Percentiles rank a stretch among this genome's conserved stretches.
Evolutionary conservation across 1,284 basidiomycete genomes (phyloP).

Genomic region (Fomitopsis pinicola): DNA sequence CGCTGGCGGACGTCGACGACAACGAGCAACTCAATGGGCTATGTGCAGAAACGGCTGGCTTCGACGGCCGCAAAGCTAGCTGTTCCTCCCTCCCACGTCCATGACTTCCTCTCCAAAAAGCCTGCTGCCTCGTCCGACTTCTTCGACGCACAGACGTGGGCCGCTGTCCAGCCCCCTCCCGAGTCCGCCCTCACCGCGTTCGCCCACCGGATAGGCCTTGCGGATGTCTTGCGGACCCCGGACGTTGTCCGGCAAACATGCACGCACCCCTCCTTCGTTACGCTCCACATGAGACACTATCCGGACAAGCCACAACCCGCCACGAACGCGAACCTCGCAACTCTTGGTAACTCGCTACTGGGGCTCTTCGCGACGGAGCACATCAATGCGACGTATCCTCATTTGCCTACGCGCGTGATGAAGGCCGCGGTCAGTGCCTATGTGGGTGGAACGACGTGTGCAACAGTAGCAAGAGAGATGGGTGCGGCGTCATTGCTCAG

Average conservation of each 20-base stretch:
- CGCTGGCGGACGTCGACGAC: constrained; percentile 21
- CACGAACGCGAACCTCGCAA: constrained; percentile 77
- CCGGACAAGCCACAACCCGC: constrained; percentile 48
- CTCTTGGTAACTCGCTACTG: constrained; percentile 86
- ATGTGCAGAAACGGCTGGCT: constrained; percentile 56
- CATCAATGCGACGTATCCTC: constrained; percentile 80
- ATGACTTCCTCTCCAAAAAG: constrained; percentile 61
- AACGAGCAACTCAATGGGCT: constrained; percentile 38
- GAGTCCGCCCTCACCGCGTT: constrained; percentile 71
- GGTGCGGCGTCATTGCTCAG: constrained; percentile 64
- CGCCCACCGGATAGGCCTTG: constrained; percentile 69
- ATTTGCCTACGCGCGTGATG: constrained; percentile 86
- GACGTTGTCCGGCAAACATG: constrained; percentile 66
- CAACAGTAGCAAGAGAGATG: constrained; percentile 82
- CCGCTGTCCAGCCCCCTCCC: constrained; percentile 68
- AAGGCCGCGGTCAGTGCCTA: constrained; percentile 90
- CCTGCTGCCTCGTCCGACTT: constrained; percentile 33
- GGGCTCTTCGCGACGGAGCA: constrained; percentile 91
- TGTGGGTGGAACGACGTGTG: constrained; percentile 83
- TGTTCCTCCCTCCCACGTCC: constrained; percentile 49
- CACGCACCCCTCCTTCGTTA: constrained; percentile 76
- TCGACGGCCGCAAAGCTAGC: constrained; percentile 52
- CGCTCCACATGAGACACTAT: constrained; percentile 49
- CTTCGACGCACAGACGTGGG: constrained; percentile 67
- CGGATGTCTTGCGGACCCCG: constrained; percentile 42